Percentiles rank a stretch among this genome's conserved stretches.
Evolutionary conservation across 2,329 filamentous ascomycete species (phyloP).

Genomic region (Gnomoniopsis smithogilvyi): DNA sequence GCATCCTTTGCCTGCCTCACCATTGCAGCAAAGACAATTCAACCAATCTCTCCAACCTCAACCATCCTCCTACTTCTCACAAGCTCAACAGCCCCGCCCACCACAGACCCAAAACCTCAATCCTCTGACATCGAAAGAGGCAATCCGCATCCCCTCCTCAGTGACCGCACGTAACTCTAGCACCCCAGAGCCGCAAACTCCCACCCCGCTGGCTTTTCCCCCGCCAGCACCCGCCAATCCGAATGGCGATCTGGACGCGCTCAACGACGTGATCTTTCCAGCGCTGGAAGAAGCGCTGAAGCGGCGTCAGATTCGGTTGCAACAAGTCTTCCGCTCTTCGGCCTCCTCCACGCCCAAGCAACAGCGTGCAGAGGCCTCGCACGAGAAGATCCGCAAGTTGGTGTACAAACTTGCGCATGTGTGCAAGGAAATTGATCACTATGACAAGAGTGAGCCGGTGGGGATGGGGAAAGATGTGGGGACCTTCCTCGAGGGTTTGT

Average conservation of each 20-base stretch:
- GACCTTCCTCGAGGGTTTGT: constrained; percentile 83
- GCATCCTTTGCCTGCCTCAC: constrained; percentile 18
- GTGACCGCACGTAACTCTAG: constrained; percentile 10
- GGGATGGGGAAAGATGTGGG: constrained; percentile 91
- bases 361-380: constrained; percentile 66
- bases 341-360: constrained; percentile 61
- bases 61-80: constrained; percentile 21
- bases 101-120: constrained; percentile 17
- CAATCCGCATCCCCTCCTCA: constrained; percentile 4
- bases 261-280: constrained; percentile 89
- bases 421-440: constrained; percentile 86
- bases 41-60: constrained; percentile 17
- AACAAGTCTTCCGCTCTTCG: constrained; percentile 41
- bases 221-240: constrained; percentile 54
- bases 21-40: constrained; percentile 23
- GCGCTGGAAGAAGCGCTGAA: constrained; percentile 89
- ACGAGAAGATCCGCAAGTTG: constrained; percentile 77
- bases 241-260: constrained; percentile 74
- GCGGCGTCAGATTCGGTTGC: constrained; percentile 64
- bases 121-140: constrained; percentile 16
- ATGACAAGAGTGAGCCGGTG: constrained; percentile 81
- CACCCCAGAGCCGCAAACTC: constrained; percentile 17
- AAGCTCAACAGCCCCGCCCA: constrained; percentile 14
- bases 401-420: constrained; percentile 79
- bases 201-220: constrained; percentile 46